These are phyloP conservation scores for Stylonectria norvegica DNA, from an alignment of 2,329 filamentous ascomycete species.

Conservation along the genomic window DNA sequence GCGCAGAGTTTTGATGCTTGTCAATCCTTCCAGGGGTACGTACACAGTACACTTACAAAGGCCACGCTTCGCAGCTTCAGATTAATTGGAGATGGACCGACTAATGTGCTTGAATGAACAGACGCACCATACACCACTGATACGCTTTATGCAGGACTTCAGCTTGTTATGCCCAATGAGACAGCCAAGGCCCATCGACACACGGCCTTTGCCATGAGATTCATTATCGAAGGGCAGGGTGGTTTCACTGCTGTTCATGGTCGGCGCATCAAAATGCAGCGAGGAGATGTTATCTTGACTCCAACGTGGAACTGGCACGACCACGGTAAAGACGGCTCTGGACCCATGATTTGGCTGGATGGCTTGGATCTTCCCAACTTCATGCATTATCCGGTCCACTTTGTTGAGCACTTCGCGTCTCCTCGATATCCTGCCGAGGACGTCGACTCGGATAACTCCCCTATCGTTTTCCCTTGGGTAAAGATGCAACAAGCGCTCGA, in stretches of 20 bases:
- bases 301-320: conserved; percentile 59
- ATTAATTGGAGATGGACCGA: no score
- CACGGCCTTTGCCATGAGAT: conserved; percentile 52
- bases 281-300: conserved; percentile 55
- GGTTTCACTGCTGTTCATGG: conserved; percentile 58
- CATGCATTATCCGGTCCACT: conserved; percentile 48
- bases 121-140: conserved; percentile 54
- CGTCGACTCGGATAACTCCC: conserved; percentile 34
- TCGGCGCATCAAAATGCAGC: conserved; percentile 45
- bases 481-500: conserved; percentile 44
- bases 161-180: conserved; percentile 55
- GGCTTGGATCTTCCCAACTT: conserved; percentile 52
- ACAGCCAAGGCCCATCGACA: conserved; percentile 53
- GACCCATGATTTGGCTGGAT: conserved; percentile 57
- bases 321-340: conserved; percentile 52
- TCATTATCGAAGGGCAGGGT: conserved; percentile 51
- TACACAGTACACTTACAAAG: neutral
- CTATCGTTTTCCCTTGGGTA: conserved; percentile 48
- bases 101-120: conserved; percentile 14
- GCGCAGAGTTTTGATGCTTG: conserved; percentile 39
- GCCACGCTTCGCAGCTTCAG: no score
- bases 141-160: conserved; percentile 54
- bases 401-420: conserved; percentile 47
- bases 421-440: conserved; percentile 44
- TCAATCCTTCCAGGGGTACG: conserved; percentile 43